Conservation (phyloP, 106 monocot species). For the Allium fistulosum region DNA sequence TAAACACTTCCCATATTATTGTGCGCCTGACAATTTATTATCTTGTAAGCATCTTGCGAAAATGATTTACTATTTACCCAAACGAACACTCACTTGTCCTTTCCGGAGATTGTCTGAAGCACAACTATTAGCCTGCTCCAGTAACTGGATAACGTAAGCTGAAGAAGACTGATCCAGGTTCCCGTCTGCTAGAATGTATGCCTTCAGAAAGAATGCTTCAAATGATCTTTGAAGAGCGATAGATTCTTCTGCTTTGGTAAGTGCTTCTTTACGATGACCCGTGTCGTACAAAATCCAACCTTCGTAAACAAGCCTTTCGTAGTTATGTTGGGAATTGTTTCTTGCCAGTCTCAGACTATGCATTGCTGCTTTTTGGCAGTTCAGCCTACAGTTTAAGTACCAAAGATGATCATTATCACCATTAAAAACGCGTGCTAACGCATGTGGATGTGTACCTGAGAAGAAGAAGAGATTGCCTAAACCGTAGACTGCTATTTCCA, state of each 20-base stretch:
- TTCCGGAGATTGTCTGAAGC: conserved; percentile 97
- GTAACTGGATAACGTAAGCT: conserved; percentile 61
- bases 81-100: conserved; percentile 62
- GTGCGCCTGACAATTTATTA: conserved; percentile 47
- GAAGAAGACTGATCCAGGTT: conserved; percentile 55
- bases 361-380: conserved; percentile 98
- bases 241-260: conserved; percentile 92
- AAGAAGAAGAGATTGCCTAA: conserved; percentile 88
- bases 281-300: conserved; percentile 99
- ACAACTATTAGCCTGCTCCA: conserved; percentile 86
- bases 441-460: conserved; percentile 36
- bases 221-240: conserved; percentile 85
- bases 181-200: conserved; percentile 90
- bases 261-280: conserved; percentile 87
- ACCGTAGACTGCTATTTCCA: conserved; percentile 63
- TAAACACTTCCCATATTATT: conserved; percentile 97
- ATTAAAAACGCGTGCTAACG: neutral
- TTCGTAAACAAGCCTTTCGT: conserved; percentile 97
- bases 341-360: conserved; percentile 72
- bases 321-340: conserved; percentile 64
- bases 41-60: neutral
- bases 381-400: conserved; percentile 45
- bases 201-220: conserved; percentile 97
- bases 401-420: too few species aligned
- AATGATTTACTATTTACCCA: neutral